Evolutionary conservation across 495 filamentous ascomycete genomes (phyloP).

Genomic region (Friedmanniomyces simplex): DNA sequence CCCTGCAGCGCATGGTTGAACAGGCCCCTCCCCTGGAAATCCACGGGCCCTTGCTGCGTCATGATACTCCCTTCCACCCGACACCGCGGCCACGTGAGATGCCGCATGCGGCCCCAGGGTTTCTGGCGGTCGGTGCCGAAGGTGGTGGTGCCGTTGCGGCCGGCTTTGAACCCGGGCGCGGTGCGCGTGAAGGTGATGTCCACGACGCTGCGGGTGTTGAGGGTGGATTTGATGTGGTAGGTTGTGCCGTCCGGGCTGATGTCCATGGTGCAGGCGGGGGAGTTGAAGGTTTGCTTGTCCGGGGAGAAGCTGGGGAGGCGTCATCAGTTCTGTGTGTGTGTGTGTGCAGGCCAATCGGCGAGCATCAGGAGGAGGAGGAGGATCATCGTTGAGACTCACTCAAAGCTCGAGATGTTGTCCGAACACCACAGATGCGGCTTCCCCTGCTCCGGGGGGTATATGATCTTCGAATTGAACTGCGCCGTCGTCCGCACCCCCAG

Average conservation of each 20-base stretch:
- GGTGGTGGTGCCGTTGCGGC: constrained; percentile 72
- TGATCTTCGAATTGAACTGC: constrained; percentile 88
- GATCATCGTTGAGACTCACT: constrained; percentile 31
- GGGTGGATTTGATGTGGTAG: constrained; percentile 77
- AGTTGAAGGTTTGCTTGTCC: constrained; percentile 69
- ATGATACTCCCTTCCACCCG: constrained; percentile 69
- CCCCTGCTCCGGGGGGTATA: constrained; percentile 57
- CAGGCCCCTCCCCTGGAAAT: constrained; percentile 68
- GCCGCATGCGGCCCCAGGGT: constrained; percentile 87
- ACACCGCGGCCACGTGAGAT: constrained; percentile 87
- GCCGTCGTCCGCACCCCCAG: constrained; percentile 82
- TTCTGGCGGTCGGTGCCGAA: constrained; percentile 75
- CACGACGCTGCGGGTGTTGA: constrained; percentile 64
- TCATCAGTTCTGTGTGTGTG: too few relatives aligned
- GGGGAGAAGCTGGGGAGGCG: constrained; percentile 46
- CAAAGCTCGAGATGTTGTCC: constrained; percentile 60
- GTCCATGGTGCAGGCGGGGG: constrained; percentile 62
- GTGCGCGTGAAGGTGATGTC: constrained; percentile 68
- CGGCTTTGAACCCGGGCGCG: constrained; percentile 74
- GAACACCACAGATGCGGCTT: constrained; percentile 66
- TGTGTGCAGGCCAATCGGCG: not conserved
- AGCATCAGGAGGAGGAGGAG: too few relatives aligned
- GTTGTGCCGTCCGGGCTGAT: constrained; percentile 71
- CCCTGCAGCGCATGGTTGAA: constrained; percentile 81
- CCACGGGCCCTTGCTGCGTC: constrained; percentile 70